A percentile compares a stretch with the other conserved stretches of the same genome.
These are phyloP conservation scores for Citrus trifoliata DNA, from an alignment of 345 rosid species.

Conservation along the genomic window DNA sequence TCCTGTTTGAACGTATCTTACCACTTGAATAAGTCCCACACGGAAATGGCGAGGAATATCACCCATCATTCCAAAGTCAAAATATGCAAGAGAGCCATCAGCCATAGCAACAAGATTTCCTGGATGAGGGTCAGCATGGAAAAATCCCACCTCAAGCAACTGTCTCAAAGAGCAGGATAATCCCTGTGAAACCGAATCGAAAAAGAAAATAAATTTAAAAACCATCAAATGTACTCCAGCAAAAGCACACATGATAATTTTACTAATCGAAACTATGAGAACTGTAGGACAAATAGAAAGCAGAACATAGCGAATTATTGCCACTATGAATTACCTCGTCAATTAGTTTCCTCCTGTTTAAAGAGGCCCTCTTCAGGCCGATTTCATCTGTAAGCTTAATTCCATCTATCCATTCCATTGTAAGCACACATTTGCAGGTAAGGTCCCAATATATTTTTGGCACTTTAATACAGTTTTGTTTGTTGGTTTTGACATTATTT, in stretches of 20 bases:
- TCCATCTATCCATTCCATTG: slow-evolving; percentile 98
- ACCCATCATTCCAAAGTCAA: slow-evolving; percentile 99
- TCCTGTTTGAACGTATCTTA: slow-evolving; percentile 29
- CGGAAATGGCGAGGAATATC: slow-evolving; percentile 93
- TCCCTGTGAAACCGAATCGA: slow-evolving; percentile 47
- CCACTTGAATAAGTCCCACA: slow-evolving; percentile 95
- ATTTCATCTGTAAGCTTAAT: slow-evolving; percentile 86
- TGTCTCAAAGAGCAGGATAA: slow-evolving; percentile 90
- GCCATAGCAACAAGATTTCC: slow-evolving; percentile 89
- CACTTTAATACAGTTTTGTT: slow-evolving; percentile 57
- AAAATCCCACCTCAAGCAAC: slow-evolving; percentile 93
- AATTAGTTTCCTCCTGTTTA: slow-evolving; percentile 72
- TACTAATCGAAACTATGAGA: background rate
- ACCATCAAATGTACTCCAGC: background rate
- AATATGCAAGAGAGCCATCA: slow-evolving; percentile 77
- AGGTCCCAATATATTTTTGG: slow-evolving; percentile 88
- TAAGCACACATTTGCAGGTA: slow-evolving; percentile 80
- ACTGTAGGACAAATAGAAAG: background rate
- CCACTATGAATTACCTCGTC: slow-evolving; percentile 56
- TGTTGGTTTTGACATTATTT: slow-evolving; percentile 32
- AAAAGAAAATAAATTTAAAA: slow-evolving; percentile 1
- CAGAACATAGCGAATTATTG: background rate
- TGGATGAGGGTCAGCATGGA: slow-evolving; percentile 99
- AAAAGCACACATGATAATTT: background rate
- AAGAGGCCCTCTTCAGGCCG: slow-evolving; percentile 47